Evolutionary conservation across 192 early-diverging fungal genomes (phyloP).

Genomic region (Coemansia sp.): DNA sequence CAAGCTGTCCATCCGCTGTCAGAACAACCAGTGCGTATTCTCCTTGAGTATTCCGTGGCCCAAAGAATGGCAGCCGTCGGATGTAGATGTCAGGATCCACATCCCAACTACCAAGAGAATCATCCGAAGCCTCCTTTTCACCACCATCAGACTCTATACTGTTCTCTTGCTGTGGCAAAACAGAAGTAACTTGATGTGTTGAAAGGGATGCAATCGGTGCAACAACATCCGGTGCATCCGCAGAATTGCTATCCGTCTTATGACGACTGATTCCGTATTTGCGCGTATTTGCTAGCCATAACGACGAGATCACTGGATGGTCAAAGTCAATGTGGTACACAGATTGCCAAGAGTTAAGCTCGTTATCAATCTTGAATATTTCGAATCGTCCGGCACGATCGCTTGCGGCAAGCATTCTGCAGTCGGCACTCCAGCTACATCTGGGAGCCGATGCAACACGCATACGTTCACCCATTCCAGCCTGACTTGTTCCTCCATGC

Average conservation of each 20-base stretch:
- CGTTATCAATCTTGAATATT: conserved; percentile 36
- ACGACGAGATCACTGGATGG: conserved; percentile 43
- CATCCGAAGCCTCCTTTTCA: background rate
- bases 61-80: conserved; percentile 52
- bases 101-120: conserved; percentile 20
- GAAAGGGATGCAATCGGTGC: conserved; percentile 12
- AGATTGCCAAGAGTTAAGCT: conserved; percentile 46
- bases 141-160: background rate
- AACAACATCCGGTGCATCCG: background rate
- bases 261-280: conserved; percentile 52
- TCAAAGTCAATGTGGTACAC: conserved; percentile 52
- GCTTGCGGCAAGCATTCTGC: conserved; percentile 40
- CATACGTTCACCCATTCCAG: conserved; percentile 43
- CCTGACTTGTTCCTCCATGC: conserved; percentile 45
- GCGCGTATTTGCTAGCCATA: conserved; percentile 49
- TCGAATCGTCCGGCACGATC: conserved; percentile 53
- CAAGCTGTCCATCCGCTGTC: conserved; percentile 50
- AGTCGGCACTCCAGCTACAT: conserved; percentile 50
- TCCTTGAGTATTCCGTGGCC: conserved; percentile 53
- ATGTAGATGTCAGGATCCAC: conserved; percentile 40
- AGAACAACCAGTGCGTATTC: conserved; percentile 49
- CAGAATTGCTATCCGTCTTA: background rate
- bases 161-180: conserved; percentile 3
- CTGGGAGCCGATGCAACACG: conserved; percentile 46
- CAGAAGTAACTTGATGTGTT: conserved; percentile 14